Conservation (phyloP, 768 basidiomycete genomes). For the Coprinopsis cinerea region DNA sequence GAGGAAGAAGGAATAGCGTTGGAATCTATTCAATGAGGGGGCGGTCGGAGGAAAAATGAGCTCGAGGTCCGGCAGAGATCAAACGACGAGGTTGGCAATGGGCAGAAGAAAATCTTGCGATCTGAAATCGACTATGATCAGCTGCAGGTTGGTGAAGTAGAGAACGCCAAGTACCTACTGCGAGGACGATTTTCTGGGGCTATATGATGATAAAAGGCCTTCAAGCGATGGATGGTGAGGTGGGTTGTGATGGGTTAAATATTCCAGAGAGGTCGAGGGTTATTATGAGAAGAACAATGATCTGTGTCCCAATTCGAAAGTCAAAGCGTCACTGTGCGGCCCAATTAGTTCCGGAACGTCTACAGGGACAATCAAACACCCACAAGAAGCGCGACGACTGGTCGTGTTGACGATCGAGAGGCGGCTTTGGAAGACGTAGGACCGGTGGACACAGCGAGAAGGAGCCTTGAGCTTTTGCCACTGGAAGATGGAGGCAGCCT, state of each 20-base stretch:
- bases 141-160: not conserved
- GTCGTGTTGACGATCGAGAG: not conserved
- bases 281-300: not conserved
- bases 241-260: not conserved
- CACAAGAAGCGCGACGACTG: no score
- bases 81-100: not conserved
- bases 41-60: not conserved
- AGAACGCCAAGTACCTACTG: not conserved
- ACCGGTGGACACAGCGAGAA: no score
- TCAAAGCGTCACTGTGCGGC: slow-evolving; percentile 1
- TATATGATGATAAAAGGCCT: not conserved
- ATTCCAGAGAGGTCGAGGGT: not conserved
- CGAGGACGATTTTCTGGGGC: not conserved
- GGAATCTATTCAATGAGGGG: not conserved
- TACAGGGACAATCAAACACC: slow-evolving; percentile 33
- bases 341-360: slow-evolving; percentile 30
- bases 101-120: not conserved
- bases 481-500: no score
- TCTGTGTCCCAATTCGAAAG: not conserved
- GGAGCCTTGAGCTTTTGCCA: no score
- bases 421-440: not conserved
- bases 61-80: not conserved
- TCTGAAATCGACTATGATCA: not conserved
- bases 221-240: not conserved
- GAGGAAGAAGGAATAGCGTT: not conserved